Conservation (phyloP, 179 eudicot genomes). For the Vitellaria paradoxa region DNA sequence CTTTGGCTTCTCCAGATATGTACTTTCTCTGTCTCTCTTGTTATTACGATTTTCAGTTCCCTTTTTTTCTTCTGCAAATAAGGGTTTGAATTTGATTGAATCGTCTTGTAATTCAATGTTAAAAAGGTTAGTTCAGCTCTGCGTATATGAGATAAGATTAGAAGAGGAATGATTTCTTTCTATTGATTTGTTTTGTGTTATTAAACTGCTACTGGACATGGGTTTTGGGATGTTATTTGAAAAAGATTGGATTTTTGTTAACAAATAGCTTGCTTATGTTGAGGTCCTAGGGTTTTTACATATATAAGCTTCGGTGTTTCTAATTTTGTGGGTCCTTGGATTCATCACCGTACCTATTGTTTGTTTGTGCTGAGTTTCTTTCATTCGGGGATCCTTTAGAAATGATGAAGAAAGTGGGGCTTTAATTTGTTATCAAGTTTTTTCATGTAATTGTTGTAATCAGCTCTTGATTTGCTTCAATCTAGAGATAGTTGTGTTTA, state of each 20-base stretch:
- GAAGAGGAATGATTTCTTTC: conserved; percentile 7
- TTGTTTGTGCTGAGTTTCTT: not conserved
- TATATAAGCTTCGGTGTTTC: not conserved
- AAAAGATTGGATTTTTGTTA: too few relatives aligned
- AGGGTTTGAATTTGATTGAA: not conserved
- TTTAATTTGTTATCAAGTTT: not conserved
- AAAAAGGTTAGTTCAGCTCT: not conserved
- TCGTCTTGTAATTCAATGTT: not conserved
- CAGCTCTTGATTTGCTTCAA: not conserved
- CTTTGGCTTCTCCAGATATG: not conserved
- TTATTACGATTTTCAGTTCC: not conserved
- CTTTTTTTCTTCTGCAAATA: not conserved
- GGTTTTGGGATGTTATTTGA: not conserved
- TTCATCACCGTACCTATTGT: not conserved
- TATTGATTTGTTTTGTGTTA: not conserved
- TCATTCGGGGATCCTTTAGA: not conserved
- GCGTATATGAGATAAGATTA: not conserved
- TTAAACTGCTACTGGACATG: not conserved
- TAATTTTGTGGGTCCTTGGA: not conserved
- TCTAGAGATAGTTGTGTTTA: not conserved
- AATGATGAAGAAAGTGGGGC: not conserved
- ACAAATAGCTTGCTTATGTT: too few relatives aligned
- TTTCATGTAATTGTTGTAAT: not conserved
- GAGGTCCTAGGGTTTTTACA: not conserved
- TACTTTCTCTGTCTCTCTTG: not conserved